Percentiles rank a stretch among this genome's conserved stretches.
Evolutionary conservation across 192 early-diverging fungal species (phyloP).

Genomic region (Dimargaris xerosporica): DNA sequence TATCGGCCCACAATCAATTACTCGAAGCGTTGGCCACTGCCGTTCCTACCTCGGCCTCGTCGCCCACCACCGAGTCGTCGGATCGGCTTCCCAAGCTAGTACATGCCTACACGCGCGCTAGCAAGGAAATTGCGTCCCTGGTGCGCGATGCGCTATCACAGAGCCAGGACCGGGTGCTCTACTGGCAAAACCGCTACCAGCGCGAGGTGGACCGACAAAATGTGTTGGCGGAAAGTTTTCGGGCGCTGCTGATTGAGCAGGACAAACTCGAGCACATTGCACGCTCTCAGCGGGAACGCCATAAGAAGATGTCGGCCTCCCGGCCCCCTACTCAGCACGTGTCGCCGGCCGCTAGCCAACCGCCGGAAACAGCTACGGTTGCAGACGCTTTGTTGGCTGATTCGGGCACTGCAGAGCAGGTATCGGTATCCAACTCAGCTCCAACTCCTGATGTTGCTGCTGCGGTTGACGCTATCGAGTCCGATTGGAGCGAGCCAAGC

Average conservation of each 20-base stretch:
- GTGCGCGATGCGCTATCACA: conserved; percentile 20
- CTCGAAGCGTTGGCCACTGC: conserved; percentile 27
- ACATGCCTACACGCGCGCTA: conserved; percentile 11
- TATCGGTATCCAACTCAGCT: background rate
- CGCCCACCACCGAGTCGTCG: conserved; percentile 15
- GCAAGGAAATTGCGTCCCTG: background rate
- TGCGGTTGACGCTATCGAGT: background rate
- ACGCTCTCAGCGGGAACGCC: conserved; percentile 11
- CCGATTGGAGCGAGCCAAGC: conserved; percentile 17
- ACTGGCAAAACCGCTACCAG: conserved; percentile 26
- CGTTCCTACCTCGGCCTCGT: background rate
- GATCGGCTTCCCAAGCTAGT: too few relatives aligned
- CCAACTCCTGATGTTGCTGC: background rate
- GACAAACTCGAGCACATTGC: conserved; percentile 28
- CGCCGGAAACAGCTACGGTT: background rate
- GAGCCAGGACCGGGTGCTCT: conserved; percentile 27
- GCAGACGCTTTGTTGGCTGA: background rate
- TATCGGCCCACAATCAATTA: conserved; percentile 40
- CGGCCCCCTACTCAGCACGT: background rate
- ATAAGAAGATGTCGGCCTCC: background rate
- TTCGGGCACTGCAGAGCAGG: background rate
- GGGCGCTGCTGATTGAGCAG: conserved; percentile 25
- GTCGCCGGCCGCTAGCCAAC: background rate
- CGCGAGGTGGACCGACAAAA: conserved; percentile 29
- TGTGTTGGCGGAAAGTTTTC: conserved; percentile 30